Evolutionary conservation across 139 green algal species (phyloP).

Genomic region (Edaphochlamys debaryana): DNA sequence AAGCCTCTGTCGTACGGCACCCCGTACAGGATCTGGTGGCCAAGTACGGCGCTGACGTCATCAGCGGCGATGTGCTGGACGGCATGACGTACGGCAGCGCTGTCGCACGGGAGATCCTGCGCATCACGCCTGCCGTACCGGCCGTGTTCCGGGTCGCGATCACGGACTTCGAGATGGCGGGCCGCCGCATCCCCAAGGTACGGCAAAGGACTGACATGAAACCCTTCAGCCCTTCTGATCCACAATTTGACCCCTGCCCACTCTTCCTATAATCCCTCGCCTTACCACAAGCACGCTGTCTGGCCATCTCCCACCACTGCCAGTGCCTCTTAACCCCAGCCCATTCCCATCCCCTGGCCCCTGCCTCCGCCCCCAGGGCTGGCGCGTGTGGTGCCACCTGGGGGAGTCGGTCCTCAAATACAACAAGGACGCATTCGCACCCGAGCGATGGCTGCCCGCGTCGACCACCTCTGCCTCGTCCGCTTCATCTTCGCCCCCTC

Average conservation of each 20-base stretch:
- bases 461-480: too few species aligned
- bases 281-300: too few species aligned
- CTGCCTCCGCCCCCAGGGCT: slow-evolving; percentile 7
- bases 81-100: slow-evolving; percentile 9
- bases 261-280: too few species aligned
- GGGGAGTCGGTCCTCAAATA: slow-evolving; percentile 12
- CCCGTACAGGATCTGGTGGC: too few species aligned
- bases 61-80: slow-evolving; percentile 22
- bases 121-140: slow-evolving; percentile 29
- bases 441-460: background rate
- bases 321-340: too few species aligned
- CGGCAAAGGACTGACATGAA: too few species aligned
- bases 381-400: slow-evolving; percentile 35
- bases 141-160: slow-evolving; percentile 17
- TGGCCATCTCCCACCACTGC: too few species aligned
- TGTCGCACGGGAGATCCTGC: slow-evolving; percentile 8
- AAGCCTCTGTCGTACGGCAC: too few species aligned
- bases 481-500: too few species aligned
- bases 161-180: slow-evolving; percentile 14
- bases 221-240: too few species aligned
- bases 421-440: slow-evolving; percentile 26
- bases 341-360: background rate
- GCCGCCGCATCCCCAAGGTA: background rate
- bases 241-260: too few species aligned
- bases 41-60: too few species aligned